Evolutionary conservation across 495 filamentous ascomycete species (phyloP), one percentile per base, ranked within the genome.

Genomic region (Bathelium albidoporum): DNA sequence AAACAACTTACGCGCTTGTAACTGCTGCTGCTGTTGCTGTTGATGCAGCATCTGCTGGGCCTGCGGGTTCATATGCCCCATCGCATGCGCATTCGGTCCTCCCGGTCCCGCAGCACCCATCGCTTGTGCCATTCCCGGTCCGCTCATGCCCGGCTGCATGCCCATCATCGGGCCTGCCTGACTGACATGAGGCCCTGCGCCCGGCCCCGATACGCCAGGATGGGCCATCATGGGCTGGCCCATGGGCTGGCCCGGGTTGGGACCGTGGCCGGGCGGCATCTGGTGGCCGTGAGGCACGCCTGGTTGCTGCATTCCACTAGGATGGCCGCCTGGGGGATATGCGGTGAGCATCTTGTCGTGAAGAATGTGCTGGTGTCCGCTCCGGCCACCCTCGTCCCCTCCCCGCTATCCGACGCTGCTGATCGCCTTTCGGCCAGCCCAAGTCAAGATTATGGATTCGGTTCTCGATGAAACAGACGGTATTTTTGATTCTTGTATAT

Each of bases 161-260:
- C 83, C 88, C 87, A 93, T 86, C 82, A 87, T 84, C 64, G 88
- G 85, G 28, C 86, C 87, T 31, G 85, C 82, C 65, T 92, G 88
- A 69, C 82, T 90, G 36, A 92, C 89, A 68, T 94, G 90, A 58
- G 85, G 83, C 4, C 22, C 49, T 43, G 83, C 85, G 62, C 85
- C 86, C 9, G 90, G 88, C 11, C 82, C 89, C 39, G 90, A 91
- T n/a, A 90, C 90, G 44, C 87, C 89, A 70, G 89, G 87, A 70
- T 94, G 90, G n/a, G n/a, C n/a, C 72, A 87, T 88, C 73, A 88
- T 89, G 44, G 85, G 83, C 80, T 95, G 91, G 26, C 77, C 82
- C 69, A 75, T 87, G 26, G 81, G 80, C 64, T 83, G 76, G 67
- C 82, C 83, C 61, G 87, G 89, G 70, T 90, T 89, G 31, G 83